A percentile compares a stretch with the other conserved stretches of the same genome.
phyloP scores from a whole-genome alignment of 495 filamentous ascomycete genomes.

The Elasticomyces elasticus region DNA sequence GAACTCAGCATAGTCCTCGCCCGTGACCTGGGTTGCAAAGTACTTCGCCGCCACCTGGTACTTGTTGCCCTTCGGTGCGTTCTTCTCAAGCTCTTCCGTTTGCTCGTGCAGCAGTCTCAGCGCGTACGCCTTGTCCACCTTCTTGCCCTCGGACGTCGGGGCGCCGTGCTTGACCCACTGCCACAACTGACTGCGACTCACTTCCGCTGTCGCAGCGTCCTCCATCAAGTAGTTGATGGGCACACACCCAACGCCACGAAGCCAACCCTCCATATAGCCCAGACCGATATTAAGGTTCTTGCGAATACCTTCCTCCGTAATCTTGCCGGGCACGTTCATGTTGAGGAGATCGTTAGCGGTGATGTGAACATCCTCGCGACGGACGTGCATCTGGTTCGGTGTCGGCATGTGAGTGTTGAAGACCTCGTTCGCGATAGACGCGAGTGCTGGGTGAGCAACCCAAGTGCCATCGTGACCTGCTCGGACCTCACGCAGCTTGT shows the following conservation, averaged over 20 bases:
- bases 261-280: conserved; percentile 97
- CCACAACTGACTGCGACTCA: conserved; percentile 86
- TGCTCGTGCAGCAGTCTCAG: conserved; percentile 81
- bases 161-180: conserved; percentile 89
- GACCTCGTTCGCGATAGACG: conserved; percentile 76
- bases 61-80: conserved; percentile 83
- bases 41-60: conserved; percentile 84
- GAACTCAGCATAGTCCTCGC: conserved; percentile 96
- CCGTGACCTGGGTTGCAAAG: conserved; percentile 85
- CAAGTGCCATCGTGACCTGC: conserved; percentile 95
- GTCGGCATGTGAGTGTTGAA: conserved; percentile 99
- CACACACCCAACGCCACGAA: conserved; percentile 88
- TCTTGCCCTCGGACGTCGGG: conserved; percentile 78
- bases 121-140: conserved; percentile 83
- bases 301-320: conserved; percentile 92
- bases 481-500: conserved; percentile 92
- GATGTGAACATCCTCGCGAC: conserved; percentile 82
- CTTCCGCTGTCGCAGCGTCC: conserved; percentile 94
- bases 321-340: conserved; percentile 90
- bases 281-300: conserved; percentile 98
- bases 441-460: conserved; percentile 94
- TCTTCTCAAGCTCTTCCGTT: conserved; percentile 60
- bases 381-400: conserved; percentile 87
- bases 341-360: conserved; percentile 87
- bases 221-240: conserved; percentile 99